phyloP scores from a whole-genome alignment of 1,139 yeast species.

The Tardiomyces depauwii region DNA sequence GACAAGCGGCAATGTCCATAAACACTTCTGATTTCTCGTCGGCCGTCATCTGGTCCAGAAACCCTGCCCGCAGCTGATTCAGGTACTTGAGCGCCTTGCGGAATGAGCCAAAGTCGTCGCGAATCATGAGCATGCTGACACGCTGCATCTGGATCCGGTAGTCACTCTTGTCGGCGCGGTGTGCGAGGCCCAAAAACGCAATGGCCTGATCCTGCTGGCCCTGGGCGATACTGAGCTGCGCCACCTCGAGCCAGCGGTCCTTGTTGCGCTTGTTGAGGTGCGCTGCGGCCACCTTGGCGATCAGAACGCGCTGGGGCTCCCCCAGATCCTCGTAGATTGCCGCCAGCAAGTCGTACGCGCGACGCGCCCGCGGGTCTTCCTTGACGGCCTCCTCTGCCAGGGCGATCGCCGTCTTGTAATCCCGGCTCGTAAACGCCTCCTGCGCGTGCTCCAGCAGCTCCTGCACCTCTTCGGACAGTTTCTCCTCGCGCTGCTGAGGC shows the following conservation, averaged over 20 bases:
- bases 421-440: no score
- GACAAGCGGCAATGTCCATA: constrained; percentile 65
- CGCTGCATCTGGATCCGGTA: constrained; percentile 29
- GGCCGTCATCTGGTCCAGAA: not conserved
- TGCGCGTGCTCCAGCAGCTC: no score
- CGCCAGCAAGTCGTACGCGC: constrained; percentile 79
- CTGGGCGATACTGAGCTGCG: constrained; percentile 58
- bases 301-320: constrained; percentile 58
- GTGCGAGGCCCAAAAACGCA: constrained; percentile 68
- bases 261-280: constrained; percentile 58
- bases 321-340: constrained; percentile 68
- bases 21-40: constrained; percentile 35
- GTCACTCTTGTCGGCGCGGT: constrained; percentile 45
- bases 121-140: constrained; percentile 16
- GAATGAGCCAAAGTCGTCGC: constrained; percentile 4
- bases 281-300: constrained; percentile 48
- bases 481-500: constrained; percentile 10
- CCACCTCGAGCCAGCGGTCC: constrained; percentile 78
- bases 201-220: constrained; percentile 75
- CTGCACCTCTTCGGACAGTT: constrained; percentile 1
- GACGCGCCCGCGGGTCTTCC: constrained; percentile 63
- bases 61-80: not conserved
- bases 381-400: constrained; percentile 64
- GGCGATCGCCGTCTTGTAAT: constrained; percentile 24
- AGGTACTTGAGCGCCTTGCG: not conserved